Conservation (phyloP, 2,329 filamentous ascomycete species). For the Penicillium olsonii region DNA sequence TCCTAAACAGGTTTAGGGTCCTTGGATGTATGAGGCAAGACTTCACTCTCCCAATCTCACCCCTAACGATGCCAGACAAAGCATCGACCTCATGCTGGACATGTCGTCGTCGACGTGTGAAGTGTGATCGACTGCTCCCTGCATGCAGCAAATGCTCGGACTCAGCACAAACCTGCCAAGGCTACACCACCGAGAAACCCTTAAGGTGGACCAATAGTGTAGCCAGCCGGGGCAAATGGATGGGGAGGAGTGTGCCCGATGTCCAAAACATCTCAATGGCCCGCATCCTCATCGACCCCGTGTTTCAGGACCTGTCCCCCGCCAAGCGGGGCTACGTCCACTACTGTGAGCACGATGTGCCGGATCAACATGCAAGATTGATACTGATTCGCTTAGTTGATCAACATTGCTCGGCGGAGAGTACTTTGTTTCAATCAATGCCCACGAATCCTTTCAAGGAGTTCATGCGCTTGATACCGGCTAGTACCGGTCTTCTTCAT, state of each 20-base stretch:
- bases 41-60: background rate
- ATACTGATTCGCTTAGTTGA: slow-evolving; percentile 8
- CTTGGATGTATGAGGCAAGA: background rate
- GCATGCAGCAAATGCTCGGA: slow-evolving; percentile 8
- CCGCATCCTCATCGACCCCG: slow-evolving; percentile 5
- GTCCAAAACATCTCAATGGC: background rate
- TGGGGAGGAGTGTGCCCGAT: slow-evolving; percentile 10
- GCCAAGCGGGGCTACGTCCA: slow-evolving; percentile 5
- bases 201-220: slow-evolving; percentile 17
- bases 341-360: slow-evolving; percentile 4
- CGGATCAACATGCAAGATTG: too few species aligned
- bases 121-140: slow-evolving; percentile 16
- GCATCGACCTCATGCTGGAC: slow-evolving; percentile 13
- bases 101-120: slow-evolving; percentile 16
- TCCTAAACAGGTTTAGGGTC: slow-evolving; percentile 5
- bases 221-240: slow-evolving; percentile 14
- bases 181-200: slow-evolving; percentile 12
- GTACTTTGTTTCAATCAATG: slow-evolving; percentile 9
- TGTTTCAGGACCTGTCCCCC: slow-evolving; percentile 9
- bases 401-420: slow-evolving; percentile 14
- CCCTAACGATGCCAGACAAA: background rate
- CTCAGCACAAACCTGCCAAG: slow-evolving; percentile 9
- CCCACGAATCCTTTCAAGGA: slow-evolving; percentile 13
- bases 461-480: slow-evolving; percentile 16
- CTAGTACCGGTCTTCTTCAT: slow-evolving; percentile 13